Base-by-base conservation (phyloP, 805 yeast genomes). In the Barnettozyma sucrosica region DNA sequence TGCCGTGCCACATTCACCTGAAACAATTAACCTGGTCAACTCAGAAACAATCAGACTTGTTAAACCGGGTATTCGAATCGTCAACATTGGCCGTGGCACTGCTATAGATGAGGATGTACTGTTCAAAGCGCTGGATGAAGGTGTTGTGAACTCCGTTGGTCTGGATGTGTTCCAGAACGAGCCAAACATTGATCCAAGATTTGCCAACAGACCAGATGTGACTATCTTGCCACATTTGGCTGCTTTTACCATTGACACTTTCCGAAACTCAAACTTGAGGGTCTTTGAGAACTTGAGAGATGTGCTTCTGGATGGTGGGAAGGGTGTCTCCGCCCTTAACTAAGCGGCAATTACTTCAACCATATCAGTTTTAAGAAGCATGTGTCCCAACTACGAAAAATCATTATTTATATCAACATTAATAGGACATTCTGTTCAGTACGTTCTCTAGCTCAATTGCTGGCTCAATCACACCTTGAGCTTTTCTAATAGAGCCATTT, bases 41-140 rank as follows among this genome's bases (percentile, higher is more conserved):
- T 63, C 59, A 30, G 56, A 69, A 1, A 61, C 80, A 0, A 69
- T 85, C 24, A 61, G 63, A 5, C 55, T 67, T 43, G 68, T 84
- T 48, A 70, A 74, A 38, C 66, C 70, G 42, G 82, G 85, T 2
- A 71, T 81, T 16, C 70, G 85, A 46, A 66, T 85, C 25, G 79
- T 85, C 42, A 85, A 85, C 58, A 80, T 85, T 37, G 93, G 93
- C 3, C 70, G 95, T 49, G 95, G 93, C 2, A 55, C 73, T 7
- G 75, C 84, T 32, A 71, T 85, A 46, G 79, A 84, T 55, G 39
- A 36, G 36, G 30, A 74, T 13, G 89, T 79, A 3, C 62, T 85
- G 44, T 67, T 84, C 9, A 69, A 65, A 7, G 89, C 83, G 0
- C 67, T 85, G 48, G 69, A 79, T 46, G 52, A 71, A 5, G 87